Evolutionary conservation across 257 asterid species (phyloP), one percentile per base, ranked within the genome.

Genomic region (Jacaranda copaia): DNA sequence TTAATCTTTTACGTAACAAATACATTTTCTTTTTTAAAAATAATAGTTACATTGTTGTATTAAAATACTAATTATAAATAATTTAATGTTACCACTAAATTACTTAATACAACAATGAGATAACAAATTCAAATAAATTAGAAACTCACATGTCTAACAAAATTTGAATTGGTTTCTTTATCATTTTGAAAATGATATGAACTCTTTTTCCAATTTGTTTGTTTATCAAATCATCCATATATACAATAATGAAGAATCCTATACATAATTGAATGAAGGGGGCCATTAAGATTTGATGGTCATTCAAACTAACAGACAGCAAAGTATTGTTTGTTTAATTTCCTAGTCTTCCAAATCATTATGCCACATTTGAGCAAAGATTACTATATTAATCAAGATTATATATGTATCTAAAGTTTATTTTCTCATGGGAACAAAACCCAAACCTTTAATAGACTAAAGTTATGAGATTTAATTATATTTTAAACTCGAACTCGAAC

Each of bases 251-350:
- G 19, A 16, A 14, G 11, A 65, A 63, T 36, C 49, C 36, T 19
- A 8, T 18, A 0, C 13, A 18, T 48, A 12, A 12, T 40, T 15
- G 16, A 15, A 42, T 16, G 63, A 67, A 68, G 15, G 55, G 48
- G 66, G 14, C n/a, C 42, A 38, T 70, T 70, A 39, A 39, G 68
- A 53, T 61, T 77, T 70, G 40, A 51, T 59, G 53, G 58, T 11
- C 45, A 58, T 42, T 32, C 19, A 3, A 66, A 52, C 7, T 15
- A 20, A 25, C 43, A 66, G 14, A 15, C 68, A 9, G n/a, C n/a
- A n/a, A n/a, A 55, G 32, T 13, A 32, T 49, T 32, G 46, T 8
- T 79, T 73, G 32, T 25, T 25, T 25, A 25, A 25, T 25, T 25
- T 25, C 32, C 78, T 75, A 64, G 39, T 75, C 20, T 18, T 48